A percentile compares a stretch with the other conserved stretches of the same genome.
Conservation (phyloP, 768 basidiomycete species). For the Suillus decipiens region DNA sequence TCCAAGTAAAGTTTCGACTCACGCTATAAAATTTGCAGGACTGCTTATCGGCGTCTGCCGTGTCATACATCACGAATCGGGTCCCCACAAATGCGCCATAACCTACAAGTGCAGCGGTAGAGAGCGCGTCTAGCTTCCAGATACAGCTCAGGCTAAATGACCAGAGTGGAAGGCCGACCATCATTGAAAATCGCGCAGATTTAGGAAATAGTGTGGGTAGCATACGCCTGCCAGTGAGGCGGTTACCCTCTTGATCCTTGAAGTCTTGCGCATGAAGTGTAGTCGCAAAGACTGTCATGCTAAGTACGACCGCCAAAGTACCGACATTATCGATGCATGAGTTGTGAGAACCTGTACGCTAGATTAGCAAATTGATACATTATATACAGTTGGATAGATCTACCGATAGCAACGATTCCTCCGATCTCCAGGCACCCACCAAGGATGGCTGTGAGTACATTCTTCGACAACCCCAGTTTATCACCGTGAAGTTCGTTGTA, state of each 20-base stretch:
- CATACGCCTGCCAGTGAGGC: constrained; percentile 38
- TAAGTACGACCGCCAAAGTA: constrained; percentile 35
- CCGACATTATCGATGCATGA: constrained; percentile 28
- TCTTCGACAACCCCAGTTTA: constrained; percentile 40
- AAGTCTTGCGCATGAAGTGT: constrained; percentile 54
- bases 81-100: constrained; percentile 37
- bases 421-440: constrained; percentile 40
- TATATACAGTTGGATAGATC: background rate
- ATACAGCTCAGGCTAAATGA: constrained; percentile 34
- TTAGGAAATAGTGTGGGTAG: constrained; percentile 47
- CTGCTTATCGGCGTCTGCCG: constrained; percentile 32
- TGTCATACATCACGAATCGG: constrained; percentile 33
- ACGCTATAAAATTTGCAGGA: constrained; percentile 43
- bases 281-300: constrained; percentile 41
- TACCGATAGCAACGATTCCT: constrained; percentile 41
- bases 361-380: background rate
- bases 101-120: constrained; percentile 28
- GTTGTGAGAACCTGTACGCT: constrained; percentile 22
- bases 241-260: constrained; percentile 45
- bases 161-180: constrained; percentile 40
- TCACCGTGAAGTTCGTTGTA: constrained; percentile 43
- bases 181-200: constrained; percentile 34
- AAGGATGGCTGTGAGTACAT: constrained; percentile 40
- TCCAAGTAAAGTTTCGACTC: constrained; percentile 12
- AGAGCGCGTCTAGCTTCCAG: constrained; percentile 37